These are phyloP conservation scores for Fistulifera pelliculosa DNA, from an alignment of 108 stramenopile species.

Conservation along the genomic window DNA sequence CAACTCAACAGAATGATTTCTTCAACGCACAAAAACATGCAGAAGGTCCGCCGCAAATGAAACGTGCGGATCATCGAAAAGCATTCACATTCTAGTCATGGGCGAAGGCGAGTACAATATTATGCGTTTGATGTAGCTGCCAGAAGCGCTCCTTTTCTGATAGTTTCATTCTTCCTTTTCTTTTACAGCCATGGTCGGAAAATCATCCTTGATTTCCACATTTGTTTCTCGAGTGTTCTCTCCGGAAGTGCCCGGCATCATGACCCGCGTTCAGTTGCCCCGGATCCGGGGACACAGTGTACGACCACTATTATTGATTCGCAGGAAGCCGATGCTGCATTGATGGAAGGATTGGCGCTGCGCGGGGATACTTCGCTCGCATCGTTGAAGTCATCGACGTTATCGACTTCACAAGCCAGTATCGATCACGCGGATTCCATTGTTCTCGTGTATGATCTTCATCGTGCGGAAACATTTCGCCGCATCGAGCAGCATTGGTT, in stretches of 20 bases:
- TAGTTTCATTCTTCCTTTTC: conserved; percentile 6
- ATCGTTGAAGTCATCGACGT: background rate
- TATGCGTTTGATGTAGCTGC: no score
- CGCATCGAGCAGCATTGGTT: conserved; percentile 77
- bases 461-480: conserved; percentile 63
- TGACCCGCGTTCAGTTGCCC: conserved; percentile 71
- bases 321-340: conserved; percentile 58
- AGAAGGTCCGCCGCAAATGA: no score
- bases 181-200: conserved; percentile 67
- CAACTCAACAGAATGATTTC: no score
- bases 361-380: conserved; percentile 3
- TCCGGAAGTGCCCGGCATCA: conserved; percentile 62
- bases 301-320: conserved; percentile 76
- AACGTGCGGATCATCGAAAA: conserved; percentile 14
- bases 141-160: background rate
- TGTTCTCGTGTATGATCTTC: conserved; percentile 73
- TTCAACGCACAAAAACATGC: no score
- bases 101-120: conserved; percentile 57
- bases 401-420: conserved; percentile 10
- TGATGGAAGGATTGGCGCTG: conserved; percentile 39
- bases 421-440: conserved; percentile 61
- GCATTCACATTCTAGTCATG: conserved; percentile 60
- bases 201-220: conserved; percentile 77
- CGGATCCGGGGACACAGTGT: conserved; percentile 54
- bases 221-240: conserved; percentile 81